Percentiles rank a stretch among this genome's conserved stretches.
Conservation (phyloP, 331 rosid genomes). For the Dryas integrifolia region DNA sequence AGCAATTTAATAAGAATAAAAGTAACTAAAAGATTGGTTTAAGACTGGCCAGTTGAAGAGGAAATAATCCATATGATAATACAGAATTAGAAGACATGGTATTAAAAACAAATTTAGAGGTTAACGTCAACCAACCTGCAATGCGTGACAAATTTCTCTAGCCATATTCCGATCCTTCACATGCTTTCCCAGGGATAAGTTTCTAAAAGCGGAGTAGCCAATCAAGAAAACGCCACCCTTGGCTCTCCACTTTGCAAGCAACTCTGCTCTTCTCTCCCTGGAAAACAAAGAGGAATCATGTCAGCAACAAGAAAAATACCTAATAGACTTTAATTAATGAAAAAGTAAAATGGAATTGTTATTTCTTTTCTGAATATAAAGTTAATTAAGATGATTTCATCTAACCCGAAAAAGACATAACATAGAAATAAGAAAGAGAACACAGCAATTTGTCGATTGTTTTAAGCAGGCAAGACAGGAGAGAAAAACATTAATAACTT, state of each 20-base stretch:
- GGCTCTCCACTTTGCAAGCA: conserved; percentile 82
- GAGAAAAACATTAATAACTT: background rate
- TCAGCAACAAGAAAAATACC: conserved; percentile 10
- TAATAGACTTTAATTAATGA: background rate
- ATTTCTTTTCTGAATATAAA: background rate
- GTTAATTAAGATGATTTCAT: background rate
- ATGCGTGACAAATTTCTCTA: conserved; percentile 63
- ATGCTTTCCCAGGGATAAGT: conserved; percentile 74
- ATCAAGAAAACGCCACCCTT: conserved; percentile 93
- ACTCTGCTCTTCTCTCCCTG: conserved; percentile 82
- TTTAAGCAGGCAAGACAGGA: background rate
- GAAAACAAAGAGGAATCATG: conserved; percentile 31
- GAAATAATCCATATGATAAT: background rate
- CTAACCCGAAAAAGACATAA: background rate
- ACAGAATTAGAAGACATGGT: conserved; percentile 13
- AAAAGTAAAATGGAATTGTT: background rate
- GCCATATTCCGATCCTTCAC: conserved; percentile 75
- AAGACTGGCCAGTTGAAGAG: background rate
- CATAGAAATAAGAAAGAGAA: background rate
- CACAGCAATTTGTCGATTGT: background rate
- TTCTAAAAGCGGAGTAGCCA: conserved; percentile 85
- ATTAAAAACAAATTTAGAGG: conserved; percentile 9
- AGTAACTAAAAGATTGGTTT: background rate
- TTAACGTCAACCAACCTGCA: conserved; percentile 55
- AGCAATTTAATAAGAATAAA: background rate